Evolutionary conservation across 1,139 yeast species (phyloP), one percentile per base, ranked within the genome.

Genomic region (Hanseniaspora sp.): DNA sequence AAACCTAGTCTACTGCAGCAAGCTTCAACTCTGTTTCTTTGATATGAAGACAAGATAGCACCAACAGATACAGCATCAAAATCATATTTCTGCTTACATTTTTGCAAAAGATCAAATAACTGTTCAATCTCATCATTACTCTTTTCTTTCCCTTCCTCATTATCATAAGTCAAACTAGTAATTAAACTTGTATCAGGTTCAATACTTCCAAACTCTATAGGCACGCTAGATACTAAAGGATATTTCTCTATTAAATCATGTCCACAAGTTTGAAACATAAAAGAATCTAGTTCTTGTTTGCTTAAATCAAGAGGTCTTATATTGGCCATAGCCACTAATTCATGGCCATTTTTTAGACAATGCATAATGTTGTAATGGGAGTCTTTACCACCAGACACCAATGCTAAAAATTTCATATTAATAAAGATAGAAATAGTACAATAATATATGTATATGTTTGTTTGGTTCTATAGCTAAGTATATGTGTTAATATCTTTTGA

Each of bases 261-360:
- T 0, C 98, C 98, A n/a, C 92, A 98, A 0, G 98, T 92, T 68
- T 92, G 98, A 68, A 86, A 92, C 98, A 92, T 92, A 66, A 84
- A 92, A 55, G 96, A 86, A 68, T 92, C 96, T 56, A 92, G 72
- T 66, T 92, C 98, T 56, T 71, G 74, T n/a, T 65, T 63, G 1
- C 57, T 33, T 18, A 68, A 68, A 17, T 71, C 68, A 3, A 60
- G 58, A 1, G 98, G 98, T 62, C 80, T 80, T 57, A 92, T 69
- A 63, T 92, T 92, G 0, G 88, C 98, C 52, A 92, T 68, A 0
- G 96, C 96, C 0, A 78, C 77, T 12, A 92, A 71, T 62, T 86
- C 85, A 69, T 92, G 98, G 6, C 95, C 95, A 56, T 84, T 80
- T 4, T 78, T 74, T 13, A 85, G 64, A 64, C 97, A 87, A 64